phyloP scores from a whole-genome alignment of 139 green algal species.

The Raphidocelis subcapitata region DNA sequence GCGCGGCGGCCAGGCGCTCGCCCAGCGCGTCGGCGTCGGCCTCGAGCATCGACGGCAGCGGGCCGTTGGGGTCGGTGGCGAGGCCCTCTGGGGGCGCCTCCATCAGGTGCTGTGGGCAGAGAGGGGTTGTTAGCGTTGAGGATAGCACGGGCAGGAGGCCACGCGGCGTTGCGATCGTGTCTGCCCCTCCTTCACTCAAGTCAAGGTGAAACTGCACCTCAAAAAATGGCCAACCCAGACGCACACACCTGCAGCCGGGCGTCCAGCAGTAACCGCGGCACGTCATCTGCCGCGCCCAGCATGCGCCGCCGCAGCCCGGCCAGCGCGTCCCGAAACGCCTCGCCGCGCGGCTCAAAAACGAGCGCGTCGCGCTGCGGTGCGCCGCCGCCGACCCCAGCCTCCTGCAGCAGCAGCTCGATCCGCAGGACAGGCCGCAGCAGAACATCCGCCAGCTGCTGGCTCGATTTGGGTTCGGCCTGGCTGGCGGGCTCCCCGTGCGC shows the following conservation, averaged over 20 bases:
- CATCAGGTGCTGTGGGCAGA: not conserved
- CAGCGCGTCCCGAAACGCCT: too few relatives aligned
- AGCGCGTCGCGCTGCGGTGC: too few relatives aligned
- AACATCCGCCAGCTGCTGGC: too few relatives aligned
- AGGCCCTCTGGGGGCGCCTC: not conserved
- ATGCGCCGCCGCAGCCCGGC: too few relatives aligned
- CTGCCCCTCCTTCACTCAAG: not conserved
- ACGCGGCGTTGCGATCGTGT: not conserved
- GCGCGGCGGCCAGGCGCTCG: not conserved
- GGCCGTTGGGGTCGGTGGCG: slow-evolving; percentile 10
- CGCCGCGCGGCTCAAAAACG: too few relatives aligned
- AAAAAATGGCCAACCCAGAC: not conserved
- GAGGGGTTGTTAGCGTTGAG: not conserved
- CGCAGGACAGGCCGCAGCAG: too few relatives aligned
- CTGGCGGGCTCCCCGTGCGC: too few relatives aligned
- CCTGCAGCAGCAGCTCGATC: too few relatives aligned
- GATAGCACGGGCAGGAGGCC: not conserved
- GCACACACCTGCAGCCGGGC: not conserved
- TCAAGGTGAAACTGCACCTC: not conserved
- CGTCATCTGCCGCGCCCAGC: too few relatives aligned
- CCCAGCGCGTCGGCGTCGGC: not conserved
- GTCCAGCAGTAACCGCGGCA: too few relatives aligned
- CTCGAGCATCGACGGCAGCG: slow-evolving; percentile 4
- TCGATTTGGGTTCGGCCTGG: too few relatives aligned
- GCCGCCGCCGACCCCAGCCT: too few relatives aligned